These are phyloP conservation scores for Abelmoschus esculentus DNA, from an alignment of 345 rosid species.

Conservation along the genomic window DNA sequence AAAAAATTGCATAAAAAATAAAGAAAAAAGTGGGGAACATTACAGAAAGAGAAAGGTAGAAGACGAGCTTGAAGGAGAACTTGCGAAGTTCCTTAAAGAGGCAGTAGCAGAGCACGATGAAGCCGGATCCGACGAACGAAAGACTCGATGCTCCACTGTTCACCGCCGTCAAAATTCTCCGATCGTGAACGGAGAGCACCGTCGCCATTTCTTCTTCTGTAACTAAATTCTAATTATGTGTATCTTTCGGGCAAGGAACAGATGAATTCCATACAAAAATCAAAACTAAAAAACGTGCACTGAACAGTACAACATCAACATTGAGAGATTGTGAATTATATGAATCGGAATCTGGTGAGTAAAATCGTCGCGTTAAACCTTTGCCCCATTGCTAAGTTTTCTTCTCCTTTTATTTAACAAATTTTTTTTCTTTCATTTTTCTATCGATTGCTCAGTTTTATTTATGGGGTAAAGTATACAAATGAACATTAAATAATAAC, in stretches of 20 bases:
- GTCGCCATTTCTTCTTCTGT: slow-evolving; percentile 17
- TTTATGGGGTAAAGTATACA: too few relatives aligned
- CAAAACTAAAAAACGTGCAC: not conserved
- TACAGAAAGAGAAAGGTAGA: slow-evolving; percentile 91
- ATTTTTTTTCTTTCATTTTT: too few relatives aligned
- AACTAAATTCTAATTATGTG: not conserved
- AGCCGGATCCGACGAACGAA: slow-evolving; percentile 76
- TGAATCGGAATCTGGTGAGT: too few relatives aligned
- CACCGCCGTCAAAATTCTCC: slow-evolving; percentile 45
- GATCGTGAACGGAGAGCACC: slow-evolving; percentile 39
- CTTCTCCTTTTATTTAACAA: too few relatives aligned
- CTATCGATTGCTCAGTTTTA: too few relatives aligned
- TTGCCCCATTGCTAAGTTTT: too few relatives aligned
- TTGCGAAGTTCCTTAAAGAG: slow-evolving; percentile 93
- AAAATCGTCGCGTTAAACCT: too few relatives aligned
- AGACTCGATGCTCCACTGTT: slow-evolving; percentile 73
- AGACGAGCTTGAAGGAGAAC: slow-evolving; percentile 96
- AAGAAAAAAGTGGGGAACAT: not conserved
- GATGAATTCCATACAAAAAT: not conserved
- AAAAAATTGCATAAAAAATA: not conserved
- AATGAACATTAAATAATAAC: too few relatives aligned
- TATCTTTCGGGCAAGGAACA: not conserved
- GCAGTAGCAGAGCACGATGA: slow-evolving; percentile 81
- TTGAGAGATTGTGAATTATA: too few relatives aligned
- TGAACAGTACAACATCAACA: too few relatives aligned